A percentile compares a stretch with the other conserved stretches of the same genome.
Evolutionary conservation across 75 land plant species (phyloP).

Genomic region (Cunninghamia lanceolata): DNA sequence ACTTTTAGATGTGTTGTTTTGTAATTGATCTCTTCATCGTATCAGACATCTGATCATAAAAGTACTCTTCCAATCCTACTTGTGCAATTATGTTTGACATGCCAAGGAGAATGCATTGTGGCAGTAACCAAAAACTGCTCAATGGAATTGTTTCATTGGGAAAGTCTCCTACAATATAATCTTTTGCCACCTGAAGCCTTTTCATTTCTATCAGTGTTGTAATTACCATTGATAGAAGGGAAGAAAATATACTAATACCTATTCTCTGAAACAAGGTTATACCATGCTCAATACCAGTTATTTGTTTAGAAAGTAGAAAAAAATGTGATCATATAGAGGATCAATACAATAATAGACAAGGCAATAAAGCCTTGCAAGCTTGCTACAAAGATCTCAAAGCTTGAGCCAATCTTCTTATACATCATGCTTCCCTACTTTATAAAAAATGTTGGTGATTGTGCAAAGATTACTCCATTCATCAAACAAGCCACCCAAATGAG

Average conservation of each 20-base stretch:
- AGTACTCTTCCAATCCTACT: constrained; percentile 52
- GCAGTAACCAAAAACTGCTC: constrained; percentile 63
- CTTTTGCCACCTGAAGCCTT: constrained; percentile 24
- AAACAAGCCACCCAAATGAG: constrained; percentile 48
- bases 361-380: too few species aligned
- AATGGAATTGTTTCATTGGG: constrained; percentile 44
- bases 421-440: constrained; percentile 42
- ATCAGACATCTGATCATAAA: constrained; percentile 56
- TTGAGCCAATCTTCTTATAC: constrained; percentile 24
- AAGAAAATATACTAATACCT: constrained; percentile 26
- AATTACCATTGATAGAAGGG: constrained; percentile 19
- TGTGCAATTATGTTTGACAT: constrained; percentile 30
- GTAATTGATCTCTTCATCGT: constrained; percentile 50
- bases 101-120: constrained; percentile 49
- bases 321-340: constrained; percentile 39
- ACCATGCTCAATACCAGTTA: constrained; percentile 23
- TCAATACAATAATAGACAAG: too few species aligned
- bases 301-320: constrained; percentile 22
- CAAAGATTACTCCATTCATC: constrained; percentile 30
- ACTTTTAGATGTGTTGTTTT: too few species aligned
- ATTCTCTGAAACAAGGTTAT: constrained; percentile 43
- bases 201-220: constrained; percentile 40
- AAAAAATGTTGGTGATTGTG: constrained; percentile 51
- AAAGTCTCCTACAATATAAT: constrained; percentile 18
- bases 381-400: constrained; percentile 34